A percentile compares a stretch with the other conserved stretches of the same genome.
phyloP scores from a whole-genome alignment of 495 filamentous ascomycete species.

The Endocarpon pusillum region DNA sequence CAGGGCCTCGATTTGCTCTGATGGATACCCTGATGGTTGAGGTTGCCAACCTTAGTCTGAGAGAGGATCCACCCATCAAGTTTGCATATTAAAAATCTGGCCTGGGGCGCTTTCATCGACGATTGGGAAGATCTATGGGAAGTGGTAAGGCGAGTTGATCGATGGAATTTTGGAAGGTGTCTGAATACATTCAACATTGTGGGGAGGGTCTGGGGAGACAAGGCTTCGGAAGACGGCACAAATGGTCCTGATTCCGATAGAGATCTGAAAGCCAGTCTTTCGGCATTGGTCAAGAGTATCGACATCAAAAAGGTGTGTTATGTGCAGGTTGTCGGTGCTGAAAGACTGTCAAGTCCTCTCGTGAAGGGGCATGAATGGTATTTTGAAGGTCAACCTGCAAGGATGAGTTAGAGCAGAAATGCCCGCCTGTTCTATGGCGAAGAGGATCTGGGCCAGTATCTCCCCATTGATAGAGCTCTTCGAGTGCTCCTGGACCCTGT shows the following conservation, averaged over 20 bases:
- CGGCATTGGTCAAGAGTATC: slow-evolving; percentile 28
- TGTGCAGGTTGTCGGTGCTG: slow-evolving; percentile 50
- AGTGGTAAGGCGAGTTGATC: slow-evolving; percentile 35
- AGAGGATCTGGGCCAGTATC: slow-evolving; percentile 50
- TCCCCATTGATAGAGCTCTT: slow-evolving; percentile 32
- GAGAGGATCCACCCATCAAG: slow-evolving; percentile 44
- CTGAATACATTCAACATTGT: slow-evolving; percentile 57
- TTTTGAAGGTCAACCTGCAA: slow-evolving; percentile 5
- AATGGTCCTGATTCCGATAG: slow-evolving; percentile 30
- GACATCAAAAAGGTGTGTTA: slow-evolving; percentile 44
- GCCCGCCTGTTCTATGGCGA: slow-evolving; percentile 55
- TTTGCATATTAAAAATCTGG: slow-evolving; percentile 68
- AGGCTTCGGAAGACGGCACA: slow-evolving; percentile 25
- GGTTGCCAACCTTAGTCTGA: slow-evolving; percentile 41
- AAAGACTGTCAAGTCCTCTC: slow-evolving; percentile 32
- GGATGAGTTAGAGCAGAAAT: slow-evolving; percentile 49
- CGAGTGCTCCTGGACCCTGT: slow-evolving; percentile 39
- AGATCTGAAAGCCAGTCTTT: slow-evolving; percentile 31
- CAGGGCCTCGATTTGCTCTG: too few relatives aligned
- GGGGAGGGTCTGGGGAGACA: slow-evolving; percentile 43
- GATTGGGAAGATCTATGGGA: slow-evolving; percentile 50
- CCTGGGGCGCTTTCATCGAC: slow-evolving; percentile 56
- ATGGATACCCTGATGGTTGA: too few relatives aligned
- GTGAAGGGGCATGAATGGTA: slow-evolving; percentile 33
- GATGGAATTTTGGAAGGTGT: slow-evolving; percentile 50